These are phyloP conservation scores for Dendrobium catenatum DNA, from an alignment of 106 monocot species.

Conservation along the genomic window DNA sequence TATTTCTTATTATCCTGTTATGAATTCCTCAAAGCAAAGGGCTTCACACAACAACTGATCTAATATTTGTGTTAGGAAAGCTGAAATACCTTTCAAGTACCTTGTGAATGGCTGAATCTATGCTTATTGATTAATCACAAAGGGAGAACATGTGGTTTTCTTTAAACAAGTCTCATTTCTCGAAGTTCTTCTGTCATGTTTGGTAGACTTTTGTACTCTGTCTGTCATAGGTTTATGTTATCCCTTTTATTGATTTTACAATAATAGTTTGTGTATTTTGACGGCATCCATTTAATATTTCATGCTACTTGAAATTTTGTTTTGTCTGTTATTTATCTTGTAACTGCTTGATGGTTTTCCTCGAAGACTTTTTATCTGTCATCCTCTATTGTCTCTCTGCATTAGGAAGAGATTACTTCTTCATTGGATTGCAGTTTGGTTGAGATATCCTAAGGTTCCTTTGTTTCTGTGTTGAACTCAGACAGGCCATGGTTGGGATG, in stretches of 20 bases:
- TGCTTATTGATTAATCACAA: neutral
- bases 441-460: conserved; percentile 32
- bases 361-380: neutral
- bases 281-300: neutral
- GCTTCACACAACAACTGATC: too few species aligned
- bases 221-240: neutral
- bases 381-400: neutral
- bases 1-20: too few species aligned
- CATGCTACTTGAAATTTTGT: neutral
- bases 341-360: neutral
- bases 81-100: neutral
- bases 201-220: neutral
- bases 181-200: neutral
- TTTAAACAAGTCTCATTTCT: neutral
- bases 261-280: neutral
- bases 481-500: conserved; percentile 99
- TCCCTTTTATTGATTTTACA: neutral
- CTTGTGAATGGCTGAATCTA: neutral
- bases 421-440: conserved; percentile 10
- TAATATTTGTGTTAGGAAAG: neutral
- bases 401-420: neutral
- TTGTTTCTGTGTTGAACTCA: conserved; percentile 49
- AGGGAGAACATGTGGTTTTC: neutral
- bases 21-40: too few species aligned
- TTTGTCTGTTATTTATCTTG: neutral